These are phyloP conservation scores for Acephala macrosclerotiorum DNA, from an alignment of 2,329 filamentous ascomycete genomes.

Conservation along the genomic window DNA sequence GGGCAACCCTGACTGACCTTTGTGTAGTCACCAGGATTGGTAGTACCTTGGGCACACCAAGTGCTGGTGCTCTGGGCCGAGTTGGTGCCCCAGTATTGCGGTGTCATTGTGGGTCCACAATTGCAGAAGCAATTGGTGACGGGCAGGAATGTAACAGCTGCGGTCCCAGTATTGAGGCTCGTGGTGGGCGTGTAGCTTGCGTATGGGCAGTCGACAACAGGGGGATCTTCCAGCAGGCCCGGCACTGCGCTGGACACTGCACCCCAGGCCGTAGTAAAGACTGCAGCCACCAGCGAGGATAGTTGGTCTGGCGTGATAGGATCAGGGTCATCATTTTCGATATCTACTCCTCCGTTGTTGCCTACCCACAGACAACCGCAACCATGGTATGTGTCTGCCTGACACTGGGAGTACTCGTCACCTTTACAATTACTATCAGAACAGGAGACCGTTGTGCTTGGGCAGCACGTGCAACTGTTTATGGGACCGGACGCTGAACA, in stretches of 20 bases:
- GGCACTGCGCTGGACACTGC: slow-evolving; percentile 14
- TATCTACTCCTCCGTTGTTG: slow-evolving; percentile 11
- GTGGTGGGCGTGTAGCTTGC: slow-evolving; percentile 16
- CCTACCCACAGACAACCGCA: slow-evolving; percentile 15
- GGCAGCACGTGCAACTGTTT: slow-evolving; percentile 18
- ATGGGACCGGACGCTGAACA: slow-evolving; percentile 12
- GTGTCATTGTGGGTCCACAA: slow-evolving; percentile 12
- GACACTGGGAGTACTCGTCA: slow-evolving; percentile 15
- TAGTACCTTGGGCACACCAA: slow-evolving; percentile 16
- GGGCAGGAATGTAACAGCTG: slow-evolving; percentile 2
- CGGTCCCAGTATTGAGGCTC: slow-evolving; percentile 3
- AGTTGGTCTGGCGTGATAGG: slow-evolving; percentile 14
- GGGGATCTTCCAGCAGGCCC: slow-evolving; percentile 13
- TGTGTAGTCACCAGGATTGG: slow-evolving; percentile 15
- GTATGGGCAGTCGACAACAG: slow-evolving; percentile 15
- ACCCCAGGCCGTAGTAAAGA: slow-evolving; percentile 17
- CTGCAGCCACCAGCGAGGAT: slow-evolving; percentile 13
- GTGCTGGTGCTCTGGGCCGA: slow-evolving; percentile 8
- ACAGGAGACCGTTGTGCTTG: slow-evolving; percentile 15
- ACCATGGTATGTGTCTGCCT: slow-evolving; percentile 17
- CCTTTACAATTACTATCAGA: slow-evolving; percentile 17
- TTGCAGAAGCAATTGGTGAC: slow-evolving; percentile 9
- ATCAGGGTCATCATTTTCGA: slow-evolving; percentile 5
- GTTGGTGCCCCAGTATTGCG: slow-evolving; percentile 15
- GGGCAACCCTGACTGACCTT: slow-evolving; percentile 8